A percentile compares a stretch with the other conserved stretches of the same genome.
Evolutionary conservation across 768 basidiomycete species (phyloP).

Genomic region (Russula foetens): DNA sequence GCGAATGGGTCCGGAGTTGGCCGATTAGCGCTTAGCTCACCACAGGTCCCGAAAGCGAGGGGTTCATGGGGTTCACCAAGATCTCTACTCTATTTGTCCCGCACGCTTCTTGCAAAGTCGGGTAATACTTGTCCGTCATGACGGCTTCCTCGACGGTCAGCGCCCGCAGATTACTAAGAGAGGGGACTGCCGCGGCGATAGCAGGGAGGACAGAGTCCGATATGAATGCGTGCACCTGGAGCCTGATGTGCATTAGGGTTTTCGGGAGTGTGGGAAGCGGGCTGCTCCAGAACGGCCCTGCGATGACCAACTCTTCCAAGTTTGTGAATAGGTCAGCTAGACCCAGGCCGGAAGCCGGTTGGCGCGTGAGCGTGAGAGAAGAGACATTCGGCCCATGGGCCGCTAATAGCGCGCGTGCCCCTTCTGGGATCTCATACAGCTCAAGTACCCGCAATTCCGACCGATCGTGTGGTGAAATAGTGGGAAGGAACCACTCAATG

Average conservation of each 20-base stretch:
- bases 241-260: constrained; percentile 8
- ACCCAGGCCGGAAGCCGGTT: constrained; percentile 3
- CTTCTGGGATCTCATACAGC: constrained; percentile 6
- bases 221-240: constrained; percentile 12
- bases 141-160: constrained; percentile 7
- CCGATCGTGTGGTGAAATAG: background rate
- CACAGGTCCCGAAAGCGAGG: background rate
- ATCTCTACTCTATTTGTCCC: background rate
- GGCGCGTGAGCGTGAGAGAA: constrained; percentile 8
- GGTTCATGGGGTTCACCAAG: background rate
- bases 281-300: constrained; percentile 9
- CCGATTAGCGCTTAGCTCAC: no score
- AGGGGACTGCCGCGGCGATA: background rate
- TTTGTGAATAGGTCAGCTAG: constrained; percentile 5
- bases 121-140: background rate
- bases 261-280: constrained; percentile 8
- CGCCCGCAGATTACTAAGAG: background rate
- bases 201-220: background rate
- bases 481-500: constrained; percentile 10
- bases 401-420: background rate
- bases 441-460: constrained; percentile 5
- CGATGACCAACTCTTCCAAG: constrained; percentile 8
- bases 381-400: background rate
- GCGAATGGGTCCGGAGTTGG: no score
- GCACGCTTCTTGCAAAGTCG: background rate